Percentiles rank a stretch among this genome's conserved stretches.
Evolutionary conservation across 2,329 filamentous ascomycete species (phyloP).

Genomic region (Alternaria dauci): DNA sequence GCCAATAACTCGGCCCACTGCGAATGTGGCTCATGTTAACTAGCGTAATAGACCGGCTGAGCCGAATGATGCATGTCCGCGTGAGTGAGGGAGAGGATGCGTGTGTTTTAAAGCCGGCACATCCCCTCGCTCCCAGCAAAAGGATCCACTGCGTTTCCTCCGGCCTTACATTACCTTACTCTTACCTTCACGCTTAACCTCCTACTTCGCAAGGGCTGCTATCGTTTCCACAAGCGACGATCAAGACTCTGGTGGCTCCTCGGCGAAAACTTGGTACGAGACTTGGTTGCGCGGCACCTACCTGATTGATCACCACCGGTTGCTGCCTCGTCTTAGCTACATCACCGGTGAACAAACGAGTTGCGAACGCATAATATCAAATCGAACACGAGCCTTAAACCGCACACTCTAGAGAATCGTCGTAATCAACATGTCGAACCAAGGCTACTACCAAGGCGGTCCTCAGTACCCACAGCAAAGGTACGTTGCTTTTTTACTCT

Average conservation of each 20-base stretch:
- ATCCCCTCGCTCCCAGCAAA: neutral
- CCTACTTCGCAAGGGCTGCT: neutral
- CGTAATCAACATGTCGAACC: constrained; percentile 38
- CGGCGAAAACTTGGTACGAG: constrained; percentile 2
- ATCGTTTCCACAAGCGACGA: neutral
- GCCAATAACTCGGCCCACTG: constrained; percentile 16
- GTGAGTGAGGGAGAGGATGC: constrained; percentile 5
- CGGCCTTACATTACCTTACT: neutral
- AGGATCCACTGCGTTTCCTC: neutral
- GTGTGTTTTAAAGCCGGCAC: neutral
- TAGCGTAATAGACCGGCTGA: constrained; percentile 4
- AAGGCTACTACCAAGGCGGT: constrained; percentile 49
- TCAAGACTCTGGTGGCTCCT: neutral
- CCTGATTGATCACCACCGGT: neutral
- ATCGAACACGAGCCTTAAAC: neutral
- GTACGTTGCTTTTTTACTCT: constrained; percentile 21
- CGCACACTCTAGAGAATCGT: too few species aligned
- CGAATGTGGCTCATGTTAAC: constrained; percentile 11
- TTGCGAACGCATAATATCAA: neutral
- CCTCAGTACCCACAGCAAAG: constrained; percentile 51
- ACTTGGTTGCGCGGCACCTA: neutral
- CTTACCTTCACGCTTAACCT: neutral
- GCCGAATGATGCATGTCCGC: constrained; percentile 14
- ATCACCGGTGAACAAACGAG: neutral
- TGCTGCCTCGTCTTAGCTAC: neutral